Base-by-base conservation (phyloP, 1,284 basidiomycete species). In the Anthracocystis walkeri region DNA sequence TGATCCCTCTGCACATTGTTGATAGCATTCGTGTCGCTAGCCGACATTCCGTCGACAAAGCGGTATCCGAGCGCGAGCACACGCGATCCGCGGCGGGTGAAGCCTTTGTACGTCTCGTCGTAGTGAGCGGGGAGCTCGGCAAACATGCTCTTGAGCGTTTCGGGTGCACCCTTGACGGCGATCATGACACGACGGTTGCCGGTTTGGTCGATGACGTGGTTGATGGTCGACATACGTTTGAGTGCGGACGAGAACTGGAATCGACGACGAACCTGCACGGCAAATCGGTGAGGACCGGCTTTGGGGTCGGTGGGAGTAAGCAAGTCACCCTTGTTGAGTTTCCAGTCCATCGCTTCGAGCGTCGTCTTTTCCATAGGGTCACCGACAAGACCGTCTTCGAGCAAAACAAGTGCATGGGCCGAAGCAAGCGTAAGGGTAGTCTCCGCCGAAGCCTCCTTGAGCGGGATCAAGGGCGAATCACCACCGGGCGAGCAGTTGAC, bases 311-410 rank as follows among this genome's bases (percentile, higher is more conserved):
- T 50, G 44, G 84, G 67, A 35, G 61, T 60, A 41, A 64, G 41
- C 44, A 69, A 38, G 27, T 72, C 77, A 89, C 93, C 93, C 86
- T 91, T 92, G 41, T 88, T 88, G 21, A 99, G 86, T 74, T 91
- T 90, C 96, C 96, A 99, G 65, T 93, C 91, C 50, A 99, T 89
- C 1, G 94, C 92, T 75, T 95, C 93, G 18, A 99, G 87, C 0
- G 96, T 96, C 0, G 93, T 96, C 87, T 96, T 96, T 86, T 99
- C 96, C 96, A 99, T 99, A 0, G 97, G 96, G 85, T 99, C 97
- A 16, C 96, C 97, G 38, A 99, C 95, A 40, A 97, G 88, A 4
- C 94, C 96, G 82, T 89, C 89, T 53, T 97, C 95, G 41, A 99
- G 89, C 56, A 93, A 89, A 21, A 99, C 96, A 4, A 99, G 88